phyloP scores from a whole-genome alignment of 306 rosid genomes.

The Cajanus cajan region DNA sequence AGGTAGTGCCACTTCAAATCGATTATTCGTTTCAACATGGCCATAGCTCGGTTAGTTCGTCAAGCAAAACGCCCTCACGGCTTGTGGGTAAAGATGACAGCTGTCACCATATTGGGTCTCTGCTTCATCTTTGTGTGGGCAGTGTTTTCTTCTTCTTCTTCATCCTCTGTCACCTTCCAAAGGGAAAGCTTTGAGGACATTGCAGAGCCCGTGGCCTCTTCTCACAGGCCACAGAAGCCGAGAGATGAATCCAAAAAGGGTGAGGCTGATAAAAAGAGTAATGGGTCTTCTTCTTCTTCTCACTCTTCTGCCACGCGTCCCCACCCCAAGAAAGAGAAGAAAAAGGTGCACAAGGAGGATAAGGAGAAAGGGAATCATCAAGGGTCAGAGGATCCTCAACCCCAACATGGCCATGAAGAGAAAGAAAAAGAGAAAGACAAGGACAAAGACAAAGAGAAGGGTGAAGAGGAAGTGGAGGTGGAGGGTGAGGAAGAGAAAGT shows the following conservation, averaged over 20 bases:
- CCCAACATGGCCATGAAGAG: slow-evolving; percentile 34
- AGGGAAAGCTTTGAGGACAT: slow-evolving; percentile 92
- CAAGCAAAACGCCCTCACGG: slow-evolving; percentile 79
- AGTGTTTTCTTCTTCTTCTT: slow-evolving; percentile 65
- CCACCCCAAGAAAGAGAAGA: slow-evolving; percentile 38
- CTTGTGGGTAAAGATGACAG: slow-evolving; percentile 73
- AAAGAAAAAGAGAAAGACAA: slow-evolving; percentile 51
- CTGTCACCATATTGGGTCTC: slow-evolving; percentile 69
- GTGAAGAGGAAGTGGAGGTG: slow-evolving; percentile 38
- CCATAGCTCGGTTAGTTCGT: slow-evolving; percentile 64
- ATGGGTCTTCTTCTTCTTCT: slow-evolving; percentile 42
- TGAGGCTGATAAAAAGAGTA: slow-evolving; percentile 36
- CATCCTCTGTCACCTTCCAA: slow-evolving; percentile 52
- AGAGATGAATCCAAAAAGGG: slow-evolving; percentile 17
- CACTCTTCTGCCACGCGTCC: slow-evolving; percentile 37
- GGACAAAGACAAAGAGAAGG: slow-evolving; percentile 40
- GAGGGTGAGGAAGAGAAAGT: slow-evolving; percentile 24
- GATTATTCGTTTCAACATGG: slow-evolving; percentile 43
- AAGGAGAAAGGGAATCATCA: slow-evolving; percentile 23
- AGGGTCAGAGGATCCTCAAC: slow-evolving; percentile 35
- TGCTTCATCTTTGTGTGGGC: slow-evolving; percentile 85
- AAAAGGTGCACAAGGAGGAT: slow-evolving; percentile 40
- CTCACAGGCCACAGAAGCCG: slow-evolving; percentile 11
- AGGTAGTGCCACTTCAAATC: slow-evolving; percentile 8
- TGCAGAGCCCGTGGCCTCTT: slow-evolving; percentile 52